Conservation (phyloP, 495 filamentous ascomycete genomes). For the Talaromyces trachyspermus region DNA sequence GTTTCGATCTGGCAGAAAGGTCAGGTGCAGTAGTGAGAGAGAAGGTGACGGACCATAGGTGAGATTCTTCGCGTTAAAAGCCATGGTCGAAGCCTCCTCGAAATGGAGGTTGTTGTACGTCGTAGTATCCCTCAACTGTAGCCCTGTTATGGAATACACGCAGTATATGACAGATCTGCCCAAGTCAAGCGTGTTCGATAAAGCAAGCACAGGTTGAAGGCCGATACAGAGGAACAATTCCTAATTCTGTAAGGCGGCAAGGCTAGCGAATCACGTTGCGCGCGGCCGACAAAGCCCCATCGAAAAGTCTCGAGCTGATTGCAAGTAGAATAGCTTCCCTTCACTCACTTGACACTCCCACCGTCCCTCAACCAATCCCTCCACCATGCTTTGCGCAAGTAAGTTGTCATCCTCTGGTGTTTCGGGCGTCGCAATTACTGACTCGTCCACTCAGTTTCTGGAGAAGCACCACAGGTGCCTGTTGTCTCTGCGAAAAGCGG, state of each 20-base stretch:
- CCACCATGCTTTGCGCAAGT: slow-evolving; percentile 71
- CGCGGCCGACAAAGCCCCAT: background rate
- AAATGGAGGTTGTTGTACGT: background rate
- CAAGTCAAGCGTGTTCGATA: too few relatives aligned
- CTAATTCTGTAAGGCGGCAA: too few relatives aligned
- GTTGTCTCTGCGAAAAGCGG: slow-evolving; percentile 93
- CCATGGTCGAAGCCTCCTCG: slow-evolving; percentile 20
- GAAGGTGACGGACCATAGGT: slow-evolving; percentile 31
- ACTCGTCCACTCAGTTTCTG: slow-evolving; percentile 63
- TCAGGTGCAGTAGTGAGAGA: background rate
- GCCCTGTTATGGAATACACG: background rate
- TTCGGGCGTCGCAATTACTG: slow-evolving; percentile 10
- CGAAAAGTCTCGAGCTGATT: slow-evolving; percentile 3
- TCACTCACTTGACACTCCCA: slow-evolving; percentile 8
- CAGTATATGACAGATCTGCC: too few relatives aligned
- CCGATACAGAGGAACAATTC: too few relatives aligned
- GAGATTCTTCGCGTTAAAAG: slow-evolving; percentile 40
- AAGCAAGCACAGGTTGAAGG: too few relatives aligned
- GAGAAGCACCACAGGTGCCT: slow-evolving; percentile 90
- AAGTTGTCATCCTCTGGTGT: slow-evolving; percentile 21
- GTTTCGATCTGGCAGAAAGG: slow-evolving; percentile 27
- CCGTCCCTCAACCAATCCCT: slow-evolving; percentile 20
- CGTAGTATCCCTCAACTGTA: background rate
- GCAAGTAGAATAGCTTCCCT: background rate
- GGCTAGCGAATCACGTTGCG: slow-evolving; percentile 3